Percentiles rank a stretch among this genome's conserved stretches.
phyloP scores from a whole-genome alignment of 257 asterid species.

The Nicotiana obtusifolia region DNA sequence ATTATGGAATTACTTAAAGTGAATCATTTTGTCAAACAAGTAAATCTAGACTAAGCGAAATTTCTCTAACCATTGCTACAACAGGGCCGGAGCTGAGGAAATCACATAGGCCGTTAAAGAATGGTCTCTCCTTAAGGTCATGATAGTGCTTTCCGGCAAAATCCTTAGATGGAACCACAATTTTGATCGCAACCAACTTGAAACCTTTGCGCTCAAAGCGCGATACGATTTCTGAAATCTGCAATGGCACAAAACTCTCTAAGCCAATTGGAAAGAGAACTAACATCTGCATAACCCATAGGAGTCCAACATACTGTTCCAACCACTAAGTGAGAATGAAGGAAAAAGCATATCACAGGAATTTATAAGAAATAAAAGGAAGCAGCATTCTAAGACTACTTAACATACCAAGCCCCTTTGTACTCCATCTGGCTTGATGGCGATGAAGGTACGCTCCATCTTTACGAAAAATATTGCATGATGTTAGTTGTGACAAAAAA shows the following conservation, averaged over 20 bases:
- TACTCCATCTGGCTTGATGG: slow-evolving; percentile 99
- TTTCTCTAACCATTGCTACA: slow-evolving; percentile 77
- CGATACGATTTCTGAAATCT: slow-evolving; percentile 89
- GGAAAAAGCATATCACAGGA: background rate
- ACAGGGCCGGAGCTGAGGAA: slow-evolving; percentile 99
- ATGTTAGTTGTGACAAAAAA: background rate
- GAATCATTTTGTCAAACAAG: background rate
- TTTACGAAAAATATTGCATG: slow-evolving; percentile 10
- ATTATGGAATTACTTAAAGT: background rate
- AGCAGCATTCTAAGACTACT: background rate
- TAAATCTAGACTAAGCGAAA: background rate
- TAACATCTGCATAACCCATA: background rate
- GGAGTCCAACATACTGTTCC: background rate
- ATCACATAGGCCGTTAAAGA: slow-evolving; percentile 84
- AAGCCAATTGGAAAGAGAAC: slow-evolving; percentile 4
- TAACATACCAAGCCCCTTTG: slow-evolving; percentile 87
- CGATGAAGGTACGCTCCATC: slow-evolving; percentile 93
- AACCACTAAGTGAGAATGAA: background rate
- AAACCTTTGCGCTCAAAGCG: slow-evolving; percentile 93
- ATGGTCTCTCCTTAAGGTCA: slow-evolving; percentile 89
- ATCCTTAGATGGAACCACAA: slow-evolving; percentile 78
- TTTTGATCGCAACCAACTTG: slow-evolving; percentile 84
- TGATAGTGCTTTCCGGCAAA: slow-evolving; percentile 89
- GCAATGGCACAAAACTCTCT: slow-evolving; percentile 11
- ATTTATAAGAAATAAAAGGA: background rate